Evolutionary conservation across 2,329 filamentous ascomycete species (phyloP).

Genomic region (Sporothrix curviconia): DNA sequence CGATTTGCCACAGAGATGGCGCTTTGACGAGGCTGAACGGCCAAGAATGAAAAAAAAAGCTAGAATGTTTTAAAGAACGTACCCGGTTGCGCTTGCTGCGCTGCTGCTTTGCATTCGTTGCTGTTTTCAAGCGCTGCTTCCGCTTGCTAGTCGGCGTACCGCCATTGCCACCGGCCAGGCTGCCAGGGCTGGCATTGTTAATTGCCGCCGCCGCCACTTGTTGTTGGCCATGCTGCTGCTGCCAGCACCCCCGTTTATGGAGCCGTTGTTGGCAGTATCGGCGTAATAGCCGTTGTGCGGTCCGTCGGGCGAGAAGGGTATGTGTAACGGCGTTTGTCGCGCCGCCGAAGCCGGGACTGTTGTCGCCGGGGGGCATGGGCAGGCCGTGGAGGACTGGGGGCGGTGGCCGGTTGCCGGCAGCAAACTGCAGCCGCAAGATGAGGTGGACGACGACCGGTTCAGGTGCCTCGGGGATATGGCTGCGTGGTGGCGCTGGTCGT

Average conservation of each 20-base stretch:
- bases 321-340: conserved; percentile 9
- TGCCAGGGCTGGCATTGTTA: not conserved
- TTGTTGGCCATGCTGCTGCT: not conserved
- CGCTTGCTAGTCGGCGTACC: conserved; percentile 24
- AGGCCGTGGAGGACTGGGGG: not conserved
- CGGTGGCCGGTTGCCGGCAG: not conserved
- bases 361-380: not conserved
- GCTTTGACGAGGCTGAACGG: not conserved
- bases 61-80: conserved; percentile 29
- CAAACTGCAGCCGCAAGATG: no score
- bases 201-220: not conserved
- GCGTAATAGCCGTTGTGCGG: not conserved
- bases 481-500: conserved; percentile 8
- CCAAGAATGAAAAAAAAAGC: not conserved
- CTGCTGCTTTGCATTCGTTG: conserved; percentile 41
- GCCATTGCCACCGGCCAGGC: not conserved
- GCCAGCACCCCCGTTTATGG: conserved; percentile 11
- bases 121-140: conserved; percentile 38
- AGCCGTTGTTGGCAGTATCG: not conserved
- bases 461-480: conserved; percentile 24
- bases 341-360: not conserved
- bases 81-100: conserved; percentile 55
- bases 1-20: no score
- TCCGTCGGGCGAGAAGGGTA: conserved; percentile 12
- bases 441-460: not conserved